phyloP scores from a whole-genome alignment of 306 rosid genomes.

The Hippophae rhamnoides region DNA sequence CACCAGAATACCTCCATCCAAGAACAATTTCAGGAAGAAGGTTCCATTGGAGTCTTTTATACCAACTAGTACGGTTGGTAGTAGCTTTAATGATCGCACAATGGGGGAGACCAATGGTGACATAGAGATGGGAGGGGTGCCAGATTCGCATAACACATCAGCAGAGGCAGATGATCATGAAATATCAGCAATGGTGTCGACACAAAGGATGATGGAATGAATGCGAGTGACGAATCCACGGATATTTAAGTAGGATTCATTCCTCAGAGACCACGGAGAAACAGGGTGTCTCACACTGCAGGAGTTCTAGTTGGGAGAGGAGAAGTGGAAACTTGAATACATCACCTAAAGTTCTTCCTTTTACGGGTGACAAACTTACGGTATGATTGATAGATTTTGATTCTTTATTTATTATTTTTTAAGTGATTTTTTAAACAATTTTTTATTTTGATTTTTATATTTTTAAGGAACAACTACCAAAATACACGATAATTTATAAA shows the following conservation, averaged over 20 bases:
- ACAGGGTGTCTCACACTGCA: conserved; percentile 17
- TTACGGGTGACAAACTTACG: not conserved
- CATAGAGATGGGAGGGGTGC: conserved; percentile 36
- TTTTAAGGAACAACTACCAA: too few species aligned
- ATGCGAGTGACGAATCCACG: conserved; percentile 19
- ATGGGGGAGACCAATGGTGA: conserved; percentile 30
- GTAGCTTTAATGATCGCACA: conserved; percentile 25
- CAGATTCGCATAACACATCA: conserved; percentile 26
- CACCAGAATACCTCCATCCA: conserved; percentile 50
- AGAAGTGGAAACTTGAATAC: conserved; percentile 32
- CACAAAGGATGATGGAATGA: conserved; percentile 27
- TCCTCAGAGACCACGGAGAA: conserved; percentile 27
- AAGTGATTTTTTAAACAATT: too few species aligned
- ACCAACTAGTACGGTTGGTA: conserved; percentile 17
- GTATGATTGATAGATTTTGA: too few species aligned
- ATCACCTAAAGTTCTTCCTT: conserved; percentile 28
- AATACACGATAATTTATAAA: too few species aligned
- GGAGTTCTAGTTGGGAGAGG: conserved; percentile 30
- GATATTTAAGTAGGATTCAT: conserved; percentile 29
- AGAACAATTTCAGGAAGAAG: conserved; percentile 48
- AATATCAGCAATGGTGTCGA: conserved; percentile 20
- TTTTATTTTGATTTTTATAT: too few species aligned
- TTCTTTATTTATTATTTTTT: too few species aligned
- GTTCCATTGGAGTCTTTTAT: conserved; percentile 34
- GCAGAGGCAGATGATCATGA: conserved; percentile 21